These are phyloP conservation scores for Coniochaeta sp. DNA, from an alignment of 2,329 filamentous ascomycete species.

Conservation along the genomic window DNA sequence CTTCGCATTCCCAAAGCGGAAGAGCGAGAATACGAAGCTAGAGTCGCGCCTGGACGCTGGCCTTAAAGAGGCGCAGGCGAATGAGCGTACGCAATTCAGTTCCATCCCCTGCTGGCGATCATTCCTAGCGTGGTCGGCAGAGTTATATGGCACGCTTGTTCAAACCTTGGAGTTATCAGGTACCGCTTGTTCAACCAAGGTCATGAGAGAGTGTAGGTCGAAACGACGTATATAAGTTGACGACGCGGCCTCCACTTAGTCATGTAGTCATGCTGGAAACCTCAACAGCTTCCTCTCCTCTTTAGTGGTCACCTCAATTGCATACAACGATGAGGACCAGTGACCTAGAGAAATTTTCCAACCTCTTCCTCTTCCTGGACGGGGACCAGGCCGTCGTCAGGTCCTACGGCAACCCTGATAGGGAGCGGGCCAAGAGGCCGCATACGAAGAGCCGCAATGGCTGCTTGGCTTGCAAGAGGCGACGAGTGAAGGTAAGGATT, in stretches of 20 bases:
- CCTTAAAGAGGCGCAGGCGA: not conserved
- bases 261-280: not conserved
- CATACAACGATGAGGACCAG: not conserved
- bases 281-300: not conserved
- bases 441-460: not conserved
- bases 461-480: not conserved
- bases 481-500: slow-evolving; percentile 1
- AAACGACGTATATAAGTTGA: not conserved
- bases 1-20: slow-evolving; percentile 1
- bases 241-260: not conserved
- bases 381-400: not conserved
- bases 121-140: not conserved
- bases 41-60: not conserved
- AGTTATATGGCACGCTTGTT: too few relatives aligned
- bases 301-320: not conserved
- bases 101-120: not conserved
- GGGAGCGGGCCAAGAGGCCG: not conserved
- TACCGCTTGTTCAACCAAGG: too few relatives aligned
- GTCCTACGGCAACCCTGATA: not conserved
- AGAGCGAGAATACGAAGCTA: too few relatives aligned
- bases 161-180: too few relatives aligned
- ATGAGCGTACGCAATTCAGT: not conserved
- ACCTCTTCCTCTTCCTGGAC: slow-evolving; percentile 1
- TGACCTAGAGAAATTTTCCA: slow-evolving; percentile 1
- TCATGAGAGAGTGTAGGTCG: too few relatives aligned